Base-by-base conservation (phyloP, 768 basidiomycete genomes). In the Tephrocybe sp. region DNA sequence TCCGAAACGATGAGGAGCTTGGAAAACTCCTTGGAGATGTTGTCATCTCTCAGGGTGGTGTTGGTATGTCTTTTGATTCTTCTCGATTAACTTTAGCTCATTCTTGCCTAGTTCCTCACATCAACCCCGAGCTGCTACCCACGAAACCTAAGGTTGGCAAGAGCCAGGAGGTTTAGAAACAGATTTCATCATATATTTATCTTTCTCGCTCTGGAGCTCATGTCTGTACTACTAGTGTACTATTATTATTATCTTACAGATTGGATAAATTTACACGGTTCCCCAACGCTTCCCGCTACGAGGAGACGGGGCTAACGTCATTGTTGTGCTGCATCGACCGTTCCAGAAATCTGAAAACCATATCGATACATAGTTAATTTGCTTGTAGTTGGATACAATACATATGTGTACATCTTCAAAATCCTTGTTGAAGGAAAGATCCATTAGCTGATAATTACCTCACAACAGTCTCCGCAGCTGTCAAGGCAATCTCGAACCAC, bases 11-110 rank as follows among this genome's bases (percentile, higher is more conserved):
- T 54, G 87, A 89, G 61, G 87, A 85, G 79, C 57, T 90, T 59
- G 86, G 87, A 74, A 87, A 83, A 59, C 86, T 93, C 55, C 82
- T 94, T 49, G 90, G 89, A 16, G 76, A 83, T 48, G 92, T 93
- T 57, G 85, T 89, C 65, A 93, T 94, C 75, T 91, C 88, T 19
- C 90, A 93, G 67, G 92, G 92, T 69, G 92, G 91, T 78, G 88
- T 90, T 47, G 83, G 69, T 72, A 63, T 2, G 69, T 66, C 13
- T 19, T 25, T 12, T 41, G 8, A 5, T 28, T 3, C 8, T 19
- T 34, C 9, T 0, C 24, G 16, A 3, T 4, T 19, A 28, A 15
- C 7, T 11, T 39, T 8, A 32, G 31, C 22, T 44, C 28, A 27
- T 30, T 15, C n/a, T 12, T 7, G 5, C 12, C 15, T 38, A 60